Percentiles rank a stretch among this genome's conserved stretches.
Evolutionary conservation across 1,284 basidiomycete genomes (phyloP).

Genomic region (Boletus semigastroideus): DNA sequence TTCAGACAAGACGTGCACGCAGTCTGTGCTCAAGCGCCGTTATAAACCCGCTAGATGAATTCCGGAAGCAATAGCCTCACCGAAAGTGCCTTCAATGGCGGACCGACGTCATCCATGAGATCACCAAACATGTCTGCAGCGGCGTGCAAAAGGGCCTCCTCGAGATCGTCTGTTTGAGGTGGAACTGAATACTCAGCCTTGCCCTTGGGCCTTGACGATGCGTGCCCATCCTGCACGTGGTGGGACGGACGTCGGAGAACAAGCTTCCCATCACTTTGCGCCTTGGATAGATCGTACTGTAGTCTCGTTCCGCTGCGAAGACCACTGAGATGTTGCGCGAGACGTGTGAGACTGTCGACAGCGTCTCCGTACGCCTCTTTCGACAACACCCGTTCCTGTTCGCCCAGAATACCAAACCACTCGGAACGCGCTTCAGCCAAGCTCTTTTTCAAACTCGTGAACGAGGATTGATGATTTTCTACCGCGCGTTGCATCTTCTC

Average conservation of each 20-base stretch:
- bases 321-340: slow-evolving; percentile 90
- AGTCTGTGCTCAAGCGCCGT: slow-evolving; percentile 39
- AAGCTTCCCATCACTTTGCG: slow-evolving; percentile 57
- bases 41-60: slow-evolving; percentile 3
- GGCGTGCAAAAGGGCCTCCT: slow-evolving; percentile 59
- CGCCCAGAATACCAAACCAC: slow-evolving; percentile 51
- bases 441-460: slow-evolving; percentile 83
- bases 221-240: slow-evolving; percentile 20
- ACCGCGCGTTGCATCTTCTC: slow-evolving; percentile 73
- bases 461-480: slow-evolving; percentile 81
- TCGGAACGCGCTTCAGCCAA: slow-evolving; percentile 85
- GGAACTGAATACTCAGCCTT: slow-evolving; percentile 15
- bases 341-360: slow-evolving; percentile 77
- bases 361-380: slow-evolving; percentile 78
- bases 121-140: slow-evolving; percentile 80
- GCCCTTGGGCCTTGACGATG: slow-evolving; percentile 3
- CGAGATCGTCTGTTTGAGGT: slow-evolving; percentile 42
- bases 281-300: slow-evolving; percentile 77
- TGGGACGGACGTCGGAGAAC: slow-evolving; percentile 31
- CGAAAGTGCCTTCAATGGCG: slow-evolving; percentile 73
- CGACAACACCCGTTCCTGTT: slow-evolving; percentile 41
- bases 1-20: slow-evolving; percentile 61
- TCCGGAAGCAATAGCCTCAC: slow-evolving; percentile 43
- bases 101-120: slow-evolving; percentile 80
- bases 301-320: slow-evolving; percentile 79